Percentiles rank a stretch among this genome's conserved stretches.
Evolutionary conservation across 1,284 basidiomycete genomes (phyloP).

Genomic region (Melampsora americana): DNA sequence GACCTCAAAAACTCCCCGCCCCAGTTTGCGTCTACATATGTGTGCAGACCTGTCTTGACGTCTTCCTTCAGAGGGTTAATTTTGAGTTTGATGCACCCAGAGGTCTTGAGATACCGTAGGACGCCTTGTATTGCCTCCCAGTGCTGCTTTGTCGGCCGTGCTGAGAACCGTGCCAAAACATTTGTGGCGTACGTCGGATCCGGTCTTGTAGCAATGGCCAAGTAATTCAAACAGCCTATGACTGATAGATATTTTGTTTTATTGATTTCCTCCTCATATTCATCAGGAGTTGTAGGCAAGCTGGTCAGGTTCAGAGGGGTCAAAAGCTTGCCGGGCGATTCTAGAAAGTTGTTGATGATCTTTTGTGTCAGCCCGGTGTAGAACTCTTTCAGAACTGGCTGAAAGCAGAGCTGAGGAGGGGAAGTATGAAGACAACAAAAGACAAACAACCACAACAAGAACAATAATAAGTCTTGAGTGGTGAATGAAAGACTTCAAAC

Average conservation of each 20-base stretch:
- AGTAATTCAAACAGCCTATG: conserved; percentile 9
- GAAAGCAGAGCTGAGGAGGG: too few relatives aligned
- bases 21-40: background rate
- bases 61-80: background rate
- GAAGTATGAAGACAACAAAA: too few relatives aligned
- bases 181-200: conserved; percentile 3
- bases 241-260: background rate
- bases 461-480: too few relatives aligned
- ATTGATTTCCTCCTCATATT: background rate
- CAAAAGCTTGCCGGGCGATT: too few relatives aligned
- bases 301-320: too few relatives aligned
- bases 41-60: background rate
- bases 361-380: too few relatives aligned
- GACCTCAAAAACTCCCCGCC: conserved; percentile 6
- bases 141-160: background rate
- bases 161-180: background rate
- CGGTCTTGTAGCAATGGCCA: background rate
- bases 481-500: too few relatives aligned
- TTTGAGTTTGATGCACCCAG: background rate
- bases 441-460: too few relatives aligned
- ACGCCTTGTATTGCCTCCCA: conserved; percentile 6
- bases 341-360: too few relatives aligned
- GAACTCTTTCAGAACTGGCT: too few relatives aligned
- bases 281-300: background rate
- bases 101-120: background rate